Conservation (phyloP, 768 basidiomycete genomes). For the Suillus paluster region DNA sequence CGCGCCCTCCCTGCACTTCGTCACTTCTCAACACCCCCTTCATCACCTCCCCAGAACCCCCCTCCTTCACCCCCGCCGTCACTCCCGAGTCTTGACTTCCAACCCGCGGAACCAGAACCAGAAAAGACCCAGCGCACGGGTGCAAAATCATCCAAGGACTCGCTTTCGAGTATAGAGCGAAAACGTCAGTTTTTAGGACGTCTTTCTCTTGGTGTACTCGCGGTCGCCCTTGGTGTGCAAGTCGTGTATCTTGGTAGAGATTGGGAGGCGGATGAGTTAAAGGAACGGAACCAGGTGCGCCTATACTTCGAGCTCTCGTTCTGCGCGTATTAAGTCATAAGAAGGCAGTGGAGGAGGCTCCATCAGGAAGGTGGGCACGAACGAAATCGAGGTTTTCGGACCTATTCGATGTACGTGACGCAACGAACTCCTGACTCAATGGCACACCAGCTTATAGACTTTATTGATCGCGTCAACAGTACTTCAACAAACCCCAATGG, state of each 20-base stretch:
- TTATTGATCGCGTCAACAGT: conserved; percentile 45
- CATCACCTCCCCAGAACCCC: conserved; percentile 12
- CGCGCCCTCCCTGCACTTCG: conserved; percentile 25
- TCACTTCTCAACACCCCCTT: conserved; percentile 27
- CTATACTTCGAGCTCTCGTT: conserved; percentile 10
- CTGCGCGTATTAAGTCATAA: neutral
- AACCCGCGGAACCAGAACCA: conserved; percentile 52
- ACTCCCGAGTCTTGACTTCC: conserved; percentile 67
- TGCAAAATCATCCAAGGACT: conserved; percentile 77
- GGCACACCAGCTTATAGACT: neutral
- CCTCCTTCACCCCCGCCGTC: conserved; percentile 10
- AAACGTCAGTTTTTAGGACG: conserved; percentile 62
- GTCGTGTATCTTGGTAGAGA: conserved; percentile 74
- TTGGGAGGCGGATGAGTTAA: conserved; percentile 77
- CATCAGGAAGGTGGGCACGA: conserved; percentile 65
- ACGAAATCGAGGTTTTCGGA: conserved; percentile 64
- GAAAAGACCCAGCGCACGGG: conserved; percentile 62
- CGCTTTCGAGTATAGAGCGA: conserved; percentile 79
- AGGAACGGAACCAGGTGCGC: conserved; percentile 63
- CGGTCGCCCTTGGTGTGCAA: conserved; percentile 59
- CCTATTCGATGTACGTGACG: conserved; percentile 65
- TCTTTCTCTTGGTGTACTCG: conserved; percentile 55
- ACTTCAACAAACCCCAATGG: conserved; percentile 94
- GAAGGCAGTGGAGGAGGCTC: conserved; percentile 62
- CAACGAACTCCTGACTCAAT: neutral